Conservation (phyloP, 2,329 filamentous ascomycete genomes). For the Pestalotiopsis fici region DNA sequence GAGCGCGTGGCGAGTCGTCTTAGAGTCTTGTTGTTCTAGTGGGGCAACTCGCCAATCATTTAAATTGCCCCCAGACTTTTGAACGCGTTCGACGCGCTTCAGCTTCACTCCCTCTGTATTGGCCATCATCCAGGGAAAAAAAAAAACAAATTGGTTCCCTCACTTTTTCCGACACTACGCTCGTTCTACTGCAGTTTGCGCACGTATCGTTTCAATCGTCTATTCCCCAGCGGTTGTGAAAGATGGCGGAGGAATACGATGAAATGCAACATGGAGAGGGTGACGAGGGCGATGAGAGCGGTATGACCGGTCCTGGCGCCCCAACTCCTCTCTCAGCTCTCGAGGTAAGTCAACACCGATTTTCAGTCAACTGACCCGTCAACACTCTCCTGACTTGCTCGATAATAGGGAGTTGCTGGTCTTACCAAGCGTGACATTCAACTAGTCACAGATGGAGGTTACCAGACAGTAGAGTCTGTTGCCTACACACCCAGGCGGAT, state of each 20-base stretch:
- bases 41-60: background rate
- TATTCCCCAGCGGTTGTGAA: background rate
- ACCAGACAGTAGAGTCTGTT: constrained; percentile 92
- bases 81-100: constrained; percentile 5
- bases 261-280: constrained; percentile 53
- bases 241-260: constrained; percentile 61
- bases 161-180: background rate
- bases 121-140: background rate
- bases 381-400: background rate
- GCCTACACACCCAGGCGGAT: constrained; percentile 85
- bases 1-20: constrained; percentile 1
- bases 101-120: background rate
- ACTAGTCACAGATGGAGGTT: constrained; percentile 86
- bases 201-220: background rate
- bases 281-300: constrained; percentile 62
- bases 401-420: constrained; percentile 77
- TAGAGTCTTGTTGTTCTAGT: background rate
- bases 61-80: background rate
- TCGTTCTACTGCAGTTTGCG: background rate
- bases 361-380: background rate
- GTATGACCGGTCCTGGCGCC: constrained; percentile 82
- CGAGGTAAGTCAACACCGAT: constrained; percentile 65
- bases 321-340: constrained; percentile 84
- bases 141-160: background rate
- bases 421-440: constrained; percentile 96